These are phyloP conservation scores for Wickerhamiella qilinensis DNA, from an alignment of 805 yeast species.

Conservation along the genomic window DNA sequence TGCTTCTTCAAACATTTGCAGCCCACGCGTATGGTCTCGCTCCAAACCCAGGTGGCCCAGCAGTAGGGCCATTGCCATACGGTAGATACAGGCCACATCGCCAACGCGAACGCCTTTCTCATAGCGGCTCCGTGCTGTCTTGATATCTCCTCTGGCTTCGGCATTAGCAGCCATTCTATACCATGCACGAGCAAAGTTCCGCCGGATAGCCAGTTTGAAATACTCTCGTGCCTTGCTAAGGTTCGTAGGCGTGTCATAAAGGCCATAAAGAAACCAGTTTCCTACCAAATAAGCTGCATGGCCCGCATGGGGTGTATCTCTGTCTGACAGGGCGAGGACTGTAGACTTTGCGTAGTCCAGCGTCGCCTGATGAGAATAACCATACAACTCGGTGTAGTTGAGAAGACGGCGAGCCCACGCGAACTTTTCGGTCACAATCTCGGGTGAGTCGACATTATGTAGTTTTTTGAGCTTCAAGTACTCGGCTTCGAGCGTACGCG, in stretches of 20 bases:
- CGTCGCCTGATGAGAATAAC: constrained; percentile 11
- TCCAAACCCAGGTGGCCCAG: constrained; percentile 20
- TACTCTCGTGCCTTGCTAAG: constrained; percentile 13
- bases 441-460: constrained; percentile 4
- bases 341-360: constrained; percentile 15
- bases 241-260: constrained; percentile 14
- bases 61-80: constrained; percentile 22
- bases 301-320: constrained; percentile 10
- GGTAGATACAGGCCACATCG: constrained; percentile 25
- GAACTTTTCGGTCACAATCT: constrained; percentile 3
- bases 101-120: constrained; percentile 21
- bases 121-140: constrained; percentile 19
- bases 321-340: constrained; percentile 11
- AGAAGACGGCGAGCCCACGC: constrained; percentile 20
- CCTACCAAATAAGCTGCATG: constrained; percentile 19
- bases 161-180: constrained; percentile 23
- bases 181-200: constrained; percentile 21
- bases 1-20: constrained; percentile 15
- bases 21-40: constrained; percentile 15
- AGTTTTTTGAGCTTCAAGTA: no score
- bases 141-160: constrained; percentile 19
- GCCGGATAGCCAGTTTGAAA: constrained; percentile 20
- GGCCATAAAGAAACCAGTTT: constrained; percentile 17
- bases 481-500: no score
- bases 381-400: constrained; percentile 18